A percentile compares a stretch with the other conserved stretches of the same genome.
Evolutionary conservation across 192 early-diverging fungal genomes (phyloP).

Genomic region (Dissophora ornata): DNA sequence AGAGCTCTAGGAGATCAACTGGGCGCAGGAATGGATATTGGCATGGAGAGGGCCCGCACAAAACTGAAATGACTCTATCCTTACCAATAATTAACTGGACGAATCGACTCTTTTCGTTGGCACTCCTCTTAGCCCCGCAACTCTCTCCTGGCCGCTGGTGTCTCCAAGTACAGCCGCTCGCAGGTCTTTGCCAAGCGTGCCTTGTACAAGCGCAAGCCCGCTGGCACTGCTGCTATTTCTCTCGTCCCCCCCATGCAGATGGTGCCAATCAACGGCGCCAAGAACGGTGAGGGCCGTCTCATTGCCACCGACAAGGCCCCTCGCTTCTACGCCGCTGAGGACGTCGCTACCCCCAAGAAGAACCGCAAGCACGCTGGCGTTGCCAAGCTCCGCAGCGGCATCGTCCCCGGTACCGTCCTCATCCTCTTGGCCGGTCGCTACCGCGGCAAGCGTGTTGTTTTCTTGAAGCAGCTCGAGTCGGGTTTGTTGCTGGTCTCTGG

Average conservation of each 20-base stretch:
- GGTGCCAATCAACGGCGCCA: slow-evolving; percentile 79
- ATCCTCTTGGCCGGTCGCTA: slow-evolving; percentile 93
- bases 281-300: slow-evolving; percentile 80
- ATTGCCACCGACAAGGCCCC: slow-evolving; percentile 77
- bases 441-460: slow-evolving; percentile 99
- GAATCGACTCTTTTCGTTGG: not conserved
- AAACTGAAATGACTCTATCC: too few species aligned
- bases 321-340: slow-evolving; percentile 88
- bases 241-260: slow-evolving; percentile 67
- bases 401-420: slow-evolving; percentile 97
- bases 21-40: too few species aligned
- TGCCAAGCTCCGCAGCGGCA: slow-evolving; percentile 84
- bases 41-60: not conserved
- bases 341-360: slow-evolving; percentile 81
- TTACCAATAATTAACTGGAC: not conserved
- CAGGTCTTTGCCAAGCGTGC: slow-evolving; percentile 86
- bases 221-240: slow-evolving; percentile 63
- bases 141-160: slow-evolving; percentile 85
- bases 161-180: slow-evolving; percentile 86
- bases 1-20: too few species aligned
- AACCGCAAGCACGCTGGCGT: slow-evolving; percentile 81
- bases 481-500: slow-evolving; percentile 97
- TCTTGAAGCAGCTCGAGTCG: slow-evolving; percentile 95
- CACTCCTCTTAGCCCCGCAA: slow-evolving; percentile 70
- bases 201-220: slow-evolving; percentile 83